Conservation (phyloP, 768 basidiomycete species). For the Russula griseocarnosa region DNA sequence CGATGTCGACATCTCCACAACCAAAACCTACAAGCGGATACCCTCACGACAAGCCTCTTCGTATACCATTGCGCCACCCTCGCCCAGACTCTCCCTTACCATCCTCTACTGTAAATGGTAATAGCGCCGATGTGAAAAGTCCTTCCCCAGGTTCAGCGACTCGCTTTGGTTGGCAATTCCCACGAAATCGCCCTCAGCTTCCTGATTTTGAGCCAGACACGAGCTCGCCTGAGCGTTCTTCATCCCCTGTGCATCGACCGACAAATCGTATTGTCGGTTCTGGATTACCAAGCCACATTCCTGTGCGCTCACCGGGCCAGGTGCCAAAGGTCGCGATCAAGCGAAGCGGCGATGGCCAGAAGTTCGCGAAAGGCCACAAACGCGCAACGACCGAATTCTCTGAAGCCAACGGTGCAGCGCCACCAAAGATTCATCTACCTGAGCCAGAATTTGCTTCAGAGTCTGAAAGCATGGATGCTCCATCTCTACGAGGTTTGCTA, state of each 20-base stretch:
- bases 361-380: conserved; percentile 32
- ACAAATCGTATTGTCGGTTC: conserved; percentile 32
- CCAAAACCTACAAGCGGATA: conserved; percentile 3
- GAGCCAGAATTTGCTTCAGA: conserved; percentile 11
- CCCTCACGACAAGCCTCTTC: conserved; percentile 5
- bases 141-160: conserved; percentile 25
- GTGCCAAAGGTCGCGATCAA: conserved; percentile 29
- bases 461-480: neutral
- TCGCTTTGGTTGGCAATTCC: conserved; percentile 42
- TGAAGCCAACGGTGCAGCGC: conserved; percentile 31
- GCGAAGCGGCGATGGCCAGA: conserved; percentile 24
- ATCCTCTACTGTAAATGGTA: conserved; percentile 11
- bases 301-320: conserved; percentile 42
- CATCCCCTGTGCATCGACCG: conserved; percentile 29
- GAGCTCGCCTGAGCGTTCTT: conserved; percentile 31
- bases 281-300: conserved; percentile 41
- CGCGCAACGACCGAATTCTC: conserved; percentile 33
- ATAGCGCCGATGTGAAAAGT: conserved; percentile 12
- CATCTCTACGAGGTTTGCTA: conserved; percentile 17
- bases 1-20: conserved; percentile 3
- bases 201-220: conserved; percentile 42
- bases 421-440: conserved; percentile 28
- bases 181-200: conserved; percentile 35
- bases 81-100: conserved; percentile 21
- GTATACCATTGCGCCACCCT: neutral